Evolutionary conservation across 2,329 filamentous ascomycete species (phyloP).

Genomic region (Pestalotiopsis fici): DNA sequence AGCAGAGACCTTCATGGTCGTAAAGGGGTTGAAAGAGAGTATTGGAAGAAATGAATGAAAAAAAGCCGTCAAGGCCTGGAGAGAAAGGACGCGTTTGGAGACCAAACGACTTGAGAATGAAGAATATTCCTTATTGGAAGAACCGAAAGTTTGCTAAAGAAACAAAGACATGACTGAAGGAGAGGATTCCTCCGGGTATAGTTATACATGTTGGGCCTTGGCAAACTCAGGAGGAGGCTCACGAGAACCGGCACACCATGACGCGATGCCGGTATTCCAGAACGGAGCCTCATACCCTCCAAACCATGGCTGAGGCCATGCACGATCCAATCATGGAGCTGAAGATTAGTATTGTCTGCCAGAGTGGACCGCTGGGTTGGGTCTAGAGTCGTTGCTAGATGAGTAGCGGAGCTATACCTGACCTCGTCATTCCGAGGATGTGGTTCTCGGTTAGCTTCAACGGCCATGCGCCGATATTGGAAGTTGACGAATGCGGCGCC

Average conservation of each 20-base stretch:
- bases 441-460: not conserved
- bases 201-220: not conserved
- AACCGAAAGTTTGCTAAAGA: not conserved
- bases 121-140: not conserved
- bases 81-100: conserved; percentile 12
- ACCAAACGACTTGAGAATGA: conserved; percentile 13
- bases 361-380: not conserved
- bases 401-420: not conserved
- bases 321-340: not conserved
- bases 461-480: conserved; percentile 4
- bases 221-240: not conserved
- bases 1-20: conserved; percentile 20
- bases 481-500: conserved; percentile 3
- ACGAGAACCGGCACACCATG: not conserved
- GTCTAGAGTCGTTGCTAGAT: conserved; percentile 10
- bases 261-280: not conserved
- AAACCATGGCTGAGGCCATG: not conserved
- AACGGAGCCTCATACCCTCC: not conserved
- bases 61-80: conserved; percentile 12
- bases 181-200: not conserved
- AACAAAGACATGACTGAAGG: not conserved
- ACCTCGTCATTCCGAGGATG: not conserved
- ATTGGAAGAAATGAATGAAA: conserved; percentile 12
- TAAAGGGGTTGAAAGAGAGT: conserved; percentile 12
- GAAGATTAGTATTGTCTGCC: not conserved